phyloP scores from a whole-genome alignment of 2,329 filamentous ascomycete species.

The Diaporthe humulicola region DNA sequence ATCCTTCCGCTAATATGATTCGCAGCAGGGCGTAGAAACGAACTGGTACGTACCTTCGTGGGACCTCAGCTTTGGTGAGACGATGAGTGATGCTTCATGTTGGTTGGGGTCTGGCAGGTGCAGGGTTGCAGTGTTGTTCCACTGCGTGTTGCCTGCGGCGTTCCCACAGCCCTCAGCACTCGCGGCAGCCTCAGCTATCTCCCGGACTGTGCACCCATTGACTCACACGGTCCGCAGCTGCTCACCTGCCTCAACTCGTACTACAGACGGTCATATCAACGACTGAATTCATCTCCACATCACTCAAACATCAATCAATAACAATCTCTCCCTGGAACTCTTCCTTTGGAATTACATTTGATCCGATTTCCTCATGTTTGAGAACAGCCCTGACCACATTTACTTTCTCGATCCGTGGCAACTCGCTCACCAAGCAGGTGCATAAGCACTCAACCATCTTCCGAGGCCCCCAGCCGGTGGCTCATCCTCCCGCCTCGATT shows the following conservation, averaged over 20 bases:
- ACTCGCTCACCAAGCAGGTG: neutral
- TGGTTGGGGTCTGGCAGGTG: conserved; percentile 5
- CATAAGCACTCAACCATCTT: neutral
- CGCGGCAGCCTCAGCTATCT: neutral
- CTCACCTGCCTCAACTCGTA: neutral
- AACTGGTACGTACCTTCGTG: conserved; percentile 20
- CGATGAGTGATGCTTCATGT: neutral
- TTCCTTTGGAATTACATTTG: neutral
- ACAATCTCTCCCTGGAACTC: neutral
- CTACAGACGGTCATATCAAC: neutral
- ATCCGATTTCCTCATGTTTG: neutral
- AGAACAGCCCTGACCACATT: neutral
- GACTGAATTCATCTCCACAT: neutral
- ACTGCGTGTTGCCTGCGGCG: neutral
- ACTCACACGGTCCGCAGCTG: neutral
- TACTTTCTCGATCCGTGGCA: neutral
- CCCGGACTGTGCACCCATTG: conserved; percentile 6
- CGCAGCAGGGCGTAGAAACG: neutral
- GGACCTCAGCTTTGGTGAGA: neutral
- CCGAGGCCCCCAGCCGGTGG: neutral
- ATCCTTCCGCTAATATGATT: neutral
- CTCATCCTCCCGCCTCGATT: neutral
- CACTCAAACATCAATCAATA: neutral
- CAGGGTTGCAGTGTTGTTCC: neutral
- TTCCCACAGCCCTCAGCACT: neutral